These are phyloP conservation scores for Pseudozyma pruni DNA, from an alignment of 1,284 basidiomycete species.

Conservation along the genomic window DNA sequence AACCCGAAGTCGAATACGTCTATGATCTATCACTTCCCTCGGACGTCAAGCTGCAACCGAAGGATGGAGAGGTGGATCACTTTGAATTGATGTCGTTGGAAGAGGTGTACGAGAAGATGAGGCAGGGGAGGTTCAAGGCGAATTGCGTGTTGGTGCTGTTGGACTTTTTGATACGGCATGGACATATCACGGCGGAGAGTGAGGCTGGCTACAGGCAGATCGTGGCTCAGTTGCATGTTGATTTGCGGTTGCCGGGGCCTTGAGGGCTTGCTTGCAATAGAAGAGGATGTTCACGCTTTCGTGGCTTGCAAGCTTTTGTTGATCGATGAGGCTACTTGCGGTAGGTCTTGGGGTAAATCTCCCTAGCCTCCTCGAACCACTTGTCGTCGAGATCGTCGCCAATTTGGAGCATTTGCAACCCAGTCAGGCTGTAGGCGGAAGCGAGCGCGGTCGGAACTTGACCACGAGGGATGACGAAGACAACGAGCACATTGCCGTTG, in stretches of 20 bases:
- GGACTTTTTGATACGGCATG: conserved; percentile 83
- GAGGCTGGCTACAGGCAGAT: conserved; percentile 81
- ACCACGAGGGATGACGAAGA: too few relatives aligned
- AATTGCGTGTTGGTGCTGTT: conserved; percentile 86
- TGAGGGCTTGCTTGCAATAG: conserved; percentile 11
- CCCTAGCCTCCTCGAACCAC: too few relatives aligned
- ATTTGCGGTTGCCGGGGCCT: conserved; percentile 70
- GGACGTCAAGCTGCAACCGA: conserved; percentile 76
- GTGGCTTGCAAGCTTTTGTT: too few relatives aligned
- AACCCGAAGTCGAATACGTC: conserved; percentile 66
- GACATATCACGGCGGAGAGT: conserved; percentile 79
- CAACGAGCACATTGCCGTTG: too few relatives aligned
- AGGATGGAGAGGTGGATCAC: conserved; percentile 91
- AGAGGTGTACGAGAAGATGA: conserved; percentile 55
- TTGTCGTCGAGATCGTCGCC: too few relatives aligned
- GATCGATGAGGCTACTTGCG: too few relatives aligned
- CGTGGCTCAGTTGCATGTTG: conserved; percentile 77
- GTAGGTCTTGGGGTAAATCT: too few relatives aligned
- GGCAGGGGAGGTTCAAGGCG: conserved; percentile 79
- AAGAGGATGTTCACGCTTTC: neutral
- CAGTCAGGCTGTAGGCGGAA: too few relatives aligned
- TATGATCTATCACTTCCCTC: conserved; percentile 61
- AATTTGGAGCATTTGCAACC: too few relatives aligned
- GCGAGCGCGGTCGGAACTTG: too few relatives aligned
- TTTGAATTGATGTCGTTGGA: conserved; percentile 73